Evolutionary conservation across 2,329 filamentous ascomycete genomes (phyloP).

Genomic region (Chalaropsis ovoidea): DNA sequence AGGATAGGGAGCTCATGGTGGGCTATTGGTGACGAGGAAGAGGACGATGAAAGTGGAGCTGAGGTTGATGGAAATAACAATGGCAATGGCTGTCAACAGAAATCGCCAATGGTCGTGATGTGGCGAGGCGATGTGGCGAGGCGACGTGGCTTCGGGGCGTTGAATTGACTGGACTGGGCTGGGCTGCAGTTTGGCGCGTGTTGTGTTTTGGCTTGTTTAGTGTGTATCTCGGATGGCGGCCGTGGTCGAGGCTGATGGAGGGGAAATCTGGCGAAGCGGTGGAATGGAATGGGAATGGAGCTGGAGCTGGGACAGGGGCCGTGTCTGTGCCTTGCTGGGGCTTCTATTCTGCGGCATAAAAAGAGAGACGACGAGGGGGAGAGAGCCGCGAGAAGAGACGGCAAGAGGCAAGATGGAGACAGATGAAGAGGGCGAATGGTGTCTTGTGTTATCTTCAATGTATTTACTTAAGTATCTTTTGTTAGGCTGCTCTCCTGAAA

Average conservation of each 20-base stretch:
- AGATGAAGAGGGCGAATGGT: too few species aligned
- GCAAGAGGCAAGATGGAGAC: background rate
- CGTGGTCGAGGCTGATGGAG: constrained; percentile 19
- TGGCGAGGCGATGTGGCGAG: background rate
- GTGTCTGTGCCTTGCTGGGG: background rate
- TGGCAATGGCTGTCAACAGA: background rate
- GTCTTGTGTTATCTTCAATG: too few species aligned
- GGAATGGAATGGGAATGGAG: background rate
- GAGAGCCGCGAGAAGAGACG: background rate
- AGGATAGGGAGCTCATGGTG: constrained; percentile 26
- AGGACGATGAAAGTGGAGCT: background rate
- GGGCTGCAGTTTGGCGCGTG: background rate
- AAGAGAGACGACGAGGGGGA: background rate
- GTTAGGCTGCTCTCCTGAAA: too few species aligned
- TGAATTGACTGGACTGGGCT: too few species aligned
- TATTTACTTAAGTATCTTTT: too few species aligned
- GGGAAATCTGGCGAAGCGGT: constrained; percentile 21
- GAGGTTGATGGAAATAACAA: background rate
- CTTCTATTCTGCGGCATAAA: background rate
- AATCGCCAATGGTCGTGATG: background rate
- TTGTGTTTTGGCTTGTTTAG: background rate
- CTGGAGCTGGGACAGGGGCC: background rate
- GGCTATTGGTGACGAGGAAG: background rate
- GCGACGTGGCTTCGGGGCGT: constrained; percentile 12
- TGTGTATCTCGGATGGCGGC: constrained; percentile 13